Evolutionary conservation across 176 grass and related monocot species (phyloP).

Genomic region (Cenchrus fungigraminus): DNA sequence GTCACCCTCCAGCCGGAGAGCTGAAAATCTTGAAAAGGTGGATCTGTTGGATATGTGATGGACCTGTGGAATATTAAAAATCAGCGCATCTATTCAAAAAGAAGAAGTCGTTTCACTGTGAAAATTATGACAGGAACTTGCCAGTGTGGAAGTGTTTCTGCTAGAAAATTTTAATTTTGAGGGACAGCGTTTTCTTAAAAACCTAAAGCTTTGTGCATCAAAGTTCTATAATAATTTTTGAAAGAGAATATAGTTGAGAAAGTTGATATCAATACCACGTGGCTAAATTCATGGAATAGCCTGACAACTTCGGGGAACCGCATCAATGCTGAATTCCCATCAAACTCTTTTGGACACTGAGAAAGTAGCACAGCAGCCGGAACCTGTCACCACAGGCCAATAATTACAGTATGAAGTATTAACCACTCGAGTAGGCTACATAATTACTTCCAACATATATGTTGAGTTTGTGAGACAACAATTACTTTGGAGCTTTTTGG

Average conservation of each 20-base stretch:
- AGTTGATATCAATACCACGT: conserved; percentile 76
- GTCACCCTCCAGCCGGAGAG: conserved; percentile 74
- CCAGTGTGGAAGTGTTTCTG: neutral
- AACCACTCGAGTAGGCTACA: neutral
- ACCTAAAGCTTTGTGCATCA: neutral
- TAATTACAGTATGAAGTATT: conserved; percentile 37
- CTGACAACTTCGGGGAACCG: conserved; percentile 89
- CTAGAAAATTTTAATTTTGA: neutral
- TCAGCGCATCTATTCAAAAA: conserved; percentile 25
- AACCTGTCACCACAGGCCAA: conserved; percentile 52
- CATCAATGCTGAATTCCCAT: conserved; percentile 71
- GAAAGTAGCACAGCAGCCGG: conserved; percentile 78
- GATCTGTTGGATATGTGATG: conserved; percentile 88
- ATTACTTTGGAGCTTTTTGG: neutral
- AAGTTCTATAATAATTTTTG: neutral
- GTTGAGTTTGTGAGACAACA: neutral
- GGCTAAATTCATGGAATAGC: conserved; percentile 97
- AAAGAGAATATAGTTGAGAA: conserved; percentile 17
- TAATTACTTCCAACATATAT: conserved; percentile 22
- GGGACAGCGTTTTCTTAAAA: conserved; percentile 34
- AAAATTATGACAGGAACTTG: neutral
- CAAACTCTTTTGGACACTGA: conserved; percentile 83
- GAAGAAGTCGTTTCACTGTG: neutral
- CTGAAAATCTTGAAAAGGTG: conserved; percentile 84
- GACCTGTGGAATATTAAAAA: conserved; percentile 61